These are phyloP conservation scores for Lentinus polychrous DNA, from an alignment of 1,284 basidiomycete species.

Conservation along the genomic window DNA sequence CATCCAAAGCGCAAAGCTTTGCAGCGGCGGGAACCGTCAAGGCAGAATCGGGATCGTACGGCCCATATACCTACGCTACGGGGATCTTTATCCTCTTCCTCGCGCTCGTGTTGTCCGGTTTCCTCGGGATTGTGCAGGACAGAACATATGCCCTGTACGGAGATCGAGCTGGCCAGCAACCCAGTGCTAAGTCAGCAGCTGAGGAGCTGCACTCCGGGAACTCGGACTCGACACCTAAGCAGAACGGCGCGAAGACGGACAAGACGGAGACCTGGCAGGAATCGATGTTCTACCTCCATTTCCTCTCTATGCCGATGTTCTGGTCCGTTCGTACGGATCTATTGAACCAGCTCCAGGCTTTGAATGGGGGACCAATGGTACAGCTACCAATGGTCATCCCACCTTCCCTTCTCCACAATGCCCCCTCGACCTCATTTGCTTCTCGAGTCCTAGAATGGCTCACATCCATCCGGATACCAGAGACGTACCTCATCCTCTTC, in stretches of 20 bases:
- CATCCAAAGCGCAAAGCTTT: slow-evolving; percentile 7
- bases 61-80: slow-evolving; percentile 46
- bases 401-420: slow-evolving; percentile 17
- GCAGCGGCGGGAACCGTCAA: not conserved
- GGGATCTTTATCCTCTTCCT: slow-evolving; percentile 72
- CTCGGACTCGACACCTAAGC: no score
- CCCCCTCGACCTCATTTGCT: slow-evolving; percentile 18
- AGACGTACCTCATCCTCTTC: slow-evolving; percentile 58
- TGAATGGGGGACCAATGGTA: slow-evolving; percentile 35
- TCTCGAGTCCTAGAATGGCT: slow-evolving; percentile 8
- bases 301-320: slow-evolving; percentile 71
- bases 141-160: slow-evolving; percentile 69
- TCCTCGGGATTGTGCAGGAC: slow-evolving; percentile 86
- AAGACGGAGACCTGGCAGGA: slow-evolving; percentile 67
- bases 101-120: slow-evolving; percentile 76
- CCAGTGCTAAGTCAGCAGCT: no score
- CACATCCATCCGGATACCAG: slow-evolving; percentile 31
- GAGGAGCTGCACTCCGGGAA: no score
- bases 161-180: not conserved
- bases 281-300: slow-evolving; percentile 85
- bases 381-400: slow-evolving; percentile 11
- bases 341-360: slow-evolving; percentile 36
- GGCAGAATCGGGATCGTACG: slow-evolving; percentile 9
- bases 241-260: slow-evolving; percentile 6
- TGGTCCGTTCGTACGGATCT: slow-evolving; percentile 49